A percentile compares a stretch with the other conserved stretches of the same genome.
phyloP scores from a whole-genome alignment of 2,329 filamentous ascomycete genomes.

The Aaosphaeria arxii region DNA sequence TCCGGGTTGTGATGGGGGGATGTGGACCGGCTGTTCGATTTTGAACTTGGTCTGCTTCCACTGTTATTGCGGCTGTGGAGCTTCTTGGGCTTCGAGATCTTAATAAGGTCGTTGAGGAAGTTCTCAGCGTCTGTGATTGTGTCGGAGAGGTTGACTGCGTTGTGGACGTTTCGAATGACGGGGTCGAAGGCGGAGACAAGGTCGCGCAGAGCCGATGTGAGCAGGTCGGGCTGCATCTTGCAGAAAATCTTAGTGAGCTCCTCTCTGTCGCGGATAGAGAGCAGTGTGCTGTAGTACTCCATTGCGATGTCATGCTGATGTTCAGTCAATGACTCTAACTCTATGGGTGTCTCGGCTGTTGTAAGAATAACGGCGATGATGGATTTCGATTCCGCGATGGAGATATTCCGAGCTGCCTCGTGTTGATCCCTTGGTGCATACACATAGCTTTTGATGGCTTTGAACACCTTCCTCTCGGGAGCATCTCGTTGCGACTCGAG shows the following conservation, averaged over 20 bases:
- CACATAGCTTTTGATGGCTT: conserved; percentile 59
- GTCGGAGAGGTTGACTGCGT: conserved; percentile 67
- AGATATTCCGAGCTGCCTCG: conserved; percentile 57
- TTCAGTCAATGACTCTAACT: conserved; percentile 50
- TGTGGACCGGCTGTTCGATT: conserved; percentile 17
- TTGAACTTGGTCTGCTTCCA: conserved; percentile 15
- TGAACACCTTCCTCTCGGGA: conserved; percentile 60
- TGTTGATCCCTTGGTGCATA: conserved; percentile 54
- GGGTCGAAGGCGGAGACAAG: conserved; percentile 68
- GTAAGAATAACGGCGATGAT: conserved; percentile 67
- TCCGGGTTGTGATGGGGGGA: conserved; percentile 6
- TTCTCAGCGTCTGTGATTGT: conserved; percentile 65
- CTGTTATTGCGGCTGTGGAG: conserved; percentile 16
- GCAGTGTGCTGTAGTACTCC: conserved; percentile 68
- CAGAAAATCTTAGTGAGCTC: conserved; percentile 67
- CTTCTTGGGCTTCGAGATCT: conserved; percentile 42
- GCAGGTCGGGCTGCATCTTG: conserved; percentile 65
- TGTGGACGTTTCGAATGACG: conserved; percentile 69
- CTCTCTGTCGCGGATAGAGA: conserved; percentile 71
- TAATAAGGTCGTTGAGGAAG: conserved; percentile 71
- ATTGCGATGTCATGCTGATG: conserved; percentile 62
- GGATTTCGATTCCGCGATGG: conserved; percentile 54
- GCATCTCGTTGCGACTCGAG: conserved; percentile 62
- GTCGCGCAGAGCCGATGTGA: conserved; percentile 68
- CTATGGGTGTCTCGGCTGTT: conserved; percentile 43